Percentiles rank a stretch among this genome's conserved stretches.
phyloP scores from a whole-genome alignment of 148 eudicot species.

The Fagopyrum tataricum region DNA sequence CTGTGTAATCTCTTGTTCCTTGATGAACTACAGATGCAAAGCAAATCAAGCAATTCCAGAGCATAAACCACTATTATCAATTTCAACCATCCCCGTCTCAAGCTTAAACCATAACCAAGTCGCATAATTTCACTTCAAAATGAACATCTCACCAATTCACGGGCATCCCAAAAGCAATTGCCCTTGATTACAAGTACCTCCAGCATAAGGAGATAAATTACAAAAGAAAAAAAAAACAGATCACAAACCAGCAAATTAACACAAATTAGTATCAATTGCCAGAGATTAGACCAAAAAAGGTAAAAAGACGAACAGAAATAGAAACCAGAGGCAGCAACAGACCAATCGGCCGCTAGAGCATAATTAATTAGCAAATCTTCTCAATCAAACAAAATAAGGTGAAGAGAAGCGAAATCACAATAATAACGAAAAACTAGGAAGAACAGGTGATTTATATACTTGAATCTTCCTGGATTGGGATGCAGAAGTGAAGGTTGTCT shows the following conservation, averaged over 20 bases:
- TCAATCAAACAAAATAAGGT: not conserved
- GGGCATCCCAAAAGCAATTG: not conserved
- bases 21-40: not conserved
- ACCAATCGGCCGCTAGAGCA: not conserved
- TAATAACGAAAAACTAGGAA: not conserved
- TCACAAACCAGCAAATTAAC: not conserved
- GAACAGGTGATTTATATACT: not conserved
- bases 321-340: not conserved
- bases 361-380: not conserved
- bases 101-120: not conserved
- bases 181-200: not conserved
- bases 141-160: not conserved
- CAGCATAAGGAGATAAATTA: not conserved
- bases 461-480: conserved; percentile 4
- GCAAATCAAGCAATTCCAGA: conserved; percentile 7
- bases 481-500: not conserved
- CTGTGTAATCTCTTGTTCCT: not conserved
- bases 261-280: not conserved
- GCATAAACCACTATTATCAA: not conserved
- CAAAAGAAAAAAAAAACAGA: not conserved
- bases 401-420: not conserved
- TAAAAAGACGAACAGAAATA: not conserved
- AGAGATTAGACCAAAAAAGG: not conserved
- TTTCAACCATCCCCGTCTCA: not conserved
- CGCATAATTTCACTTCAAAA: not conserved